Percentiles rank a stretch among this genome's conserved stretches.
Conservation (phyloP, 2,329 filamentous ascomycete species). For the Penicillium sp. region DNA sequence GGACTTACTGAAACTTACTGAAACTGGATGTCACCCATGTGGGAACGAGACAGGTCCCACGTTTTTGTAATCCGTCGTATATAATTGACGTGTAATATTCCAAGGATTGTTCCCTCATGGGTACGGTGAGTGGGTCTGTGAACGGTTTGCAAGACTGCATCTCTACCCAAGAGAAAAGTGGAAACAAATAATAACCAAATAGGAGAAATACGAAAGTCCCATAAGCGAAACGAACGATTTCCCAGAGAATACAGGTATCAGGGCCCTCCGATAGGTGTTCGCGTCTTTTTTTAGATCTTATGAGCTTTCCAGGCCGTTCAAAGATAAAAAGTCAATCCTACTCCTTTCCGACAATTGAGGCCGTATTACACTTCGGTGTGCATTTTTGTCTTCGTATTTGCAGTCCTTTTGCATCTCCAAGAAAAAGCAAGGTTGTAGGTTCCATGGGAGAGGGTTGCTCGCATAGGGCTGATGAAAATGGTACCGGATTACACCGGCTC, state of each 20-base stretch:
- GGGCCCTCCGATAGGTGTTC: background rate
- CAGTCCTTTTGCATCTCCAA: background rate
- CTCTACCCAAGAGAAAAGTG: background rate
- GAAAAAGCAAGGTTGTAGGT: background rate
- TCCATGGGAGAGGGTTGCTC: background rate
- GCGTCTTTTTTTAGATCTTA: background rate
- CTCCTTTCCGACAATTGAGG: background rate
- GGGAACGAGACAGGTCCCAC: background rate
- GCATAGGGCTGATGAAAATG: background rate
- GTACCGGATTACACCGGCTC: background rate
- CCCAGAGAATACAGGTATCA: background rate
- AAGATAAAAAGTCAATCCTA: background rate
- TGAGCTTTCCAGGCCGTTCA: background rate
- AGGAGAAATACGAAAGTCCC: background rate
- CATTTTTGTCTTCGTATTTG: background rate
- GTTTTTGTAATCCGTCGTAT: background rate
- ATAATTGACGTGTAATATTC: background rate
- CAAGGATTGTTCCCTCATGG: background rate
- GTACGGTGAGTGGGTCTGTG: background rate
- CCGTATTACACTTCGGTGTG: background rate
- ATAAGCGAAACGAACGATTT: background rate
- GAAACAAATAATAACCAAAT: background rate
- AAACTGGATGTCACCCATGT: background rate
- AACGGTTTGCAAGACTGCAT: background rate
- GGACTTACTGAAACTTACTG: background rate